Evolutionary conservation across 2,329 filamentous ascomycete genomes (phyloP).

Genomic region (Huntiella bhutanensis): DNA sequence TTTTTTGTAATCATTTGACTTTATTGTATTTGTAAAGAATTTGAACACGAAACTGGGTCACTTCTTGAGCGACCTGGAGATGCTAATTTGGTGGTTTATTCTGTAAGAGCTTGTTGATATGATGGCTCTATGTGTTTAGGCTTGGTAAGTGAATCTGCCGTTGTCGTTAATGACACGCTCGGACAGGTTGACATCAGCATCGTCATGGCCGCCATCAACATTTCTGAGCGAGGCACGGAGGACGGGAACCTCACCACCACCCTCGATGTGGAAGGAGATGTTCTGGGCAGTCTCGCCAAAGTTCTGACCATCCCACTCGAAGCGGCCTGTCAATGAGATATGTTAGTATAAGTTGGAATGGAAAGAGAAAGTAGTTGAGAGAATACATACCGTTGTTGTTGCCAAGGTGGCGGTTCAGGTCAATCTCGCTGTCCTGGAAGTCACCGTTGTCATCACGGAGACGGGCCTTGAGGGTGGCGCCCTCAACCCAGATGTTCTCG

Average conservation of each 20-base stretch:
- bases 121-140: too few relatives aligned
- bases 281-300: conserved; percentile 29
- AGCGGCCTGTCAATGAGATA: neutral
- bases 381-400: conserved; percentile 28
- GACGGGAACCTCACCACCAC: conserved; percentile 28
- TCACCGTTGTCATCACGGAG: conserved; percentile 26
- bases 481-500: conserved; percentile 27
- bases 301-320: conserved; percentile 15
- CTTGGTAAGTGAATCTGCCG: conserved; percentile 21
- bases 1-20: too few relatives aligned
- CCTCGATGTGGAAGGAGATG: conserved; percentile 30
- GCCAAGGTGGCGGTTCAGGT: conserved; percentile 33
- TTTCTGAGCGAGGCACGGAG: conserved; percentile 30
- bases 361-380: conserved; percentile 15
- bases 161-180: conserved; percentile 35
- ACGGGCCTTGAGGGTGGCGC: conserved; percentile 27
- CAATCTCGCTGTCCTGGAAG: conserved; percentile 25
- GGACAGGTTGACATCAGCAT: conserved; percentile 33
- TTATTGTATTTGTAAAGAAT: too few relatives aligned
- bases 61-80: too few relatives aligned
- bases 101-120: neutral
- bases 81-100: neutral
- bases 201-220: conserved; percentile 22
- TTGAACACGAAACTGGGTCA: too few relatives aligned
- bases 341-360: conserved; percentile 1